These are phyloP conservation scores for Piper betle DNA, from an alignment of 164 flowering plant genomes.

Conservation along the genomic window DNA sequence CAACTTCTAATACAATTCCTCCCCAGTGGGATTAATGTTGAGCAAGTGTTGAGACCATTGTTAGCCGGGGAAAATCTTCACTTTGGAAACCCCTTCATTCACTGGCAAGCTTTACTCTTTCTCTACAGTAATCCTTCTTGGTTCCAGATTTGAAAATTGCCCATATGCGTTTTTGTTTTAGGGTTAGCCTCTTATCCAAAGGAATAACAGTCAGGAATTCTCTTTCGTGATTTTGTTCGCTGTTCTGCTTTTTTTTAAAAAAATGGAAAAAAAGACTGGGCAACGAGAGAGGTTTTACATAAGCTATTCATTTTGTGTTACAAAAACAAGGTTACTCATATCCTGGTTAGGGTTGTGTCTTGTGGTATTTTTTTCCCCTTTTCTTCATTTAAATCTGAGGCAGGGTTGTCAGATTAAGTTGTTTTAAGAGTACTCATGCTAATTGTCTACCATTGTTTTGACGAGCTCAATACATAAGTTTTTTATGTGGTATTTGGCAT, in stretches of 20 bases:
- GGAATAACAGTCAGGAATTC: too few species aligned
- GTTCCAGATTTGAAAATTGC: neutral
- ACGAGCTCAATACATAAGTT: too few species aligned
- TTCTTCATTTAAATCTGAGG: too few species aligned
- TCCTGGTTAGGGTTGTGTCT: too few species aligned
- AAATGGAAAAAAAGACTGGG: neutral
- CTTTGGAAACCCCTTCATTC: slow-evolving; percentile 71
- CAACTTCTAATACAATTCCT: slow-evolving; percentile 50
- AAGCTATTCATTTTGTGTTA: neutral
- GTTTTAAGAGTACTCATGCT: too few species aligned
- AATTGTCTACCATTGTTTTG: too few species aligned
- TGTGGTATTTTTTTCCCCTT: too few species aligned
- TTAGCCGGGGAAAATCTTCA: slow-evolving; percentile 59
- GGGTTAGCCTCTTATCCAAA: too few species aligned
- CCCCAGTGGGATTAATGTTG: slow-evolving; percentile 43
- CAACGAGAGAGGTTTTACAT: neutral
- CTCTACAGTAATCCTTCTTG: neutral
- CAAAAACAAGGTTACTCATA: neutral
- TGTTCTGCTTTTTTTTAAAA: too few species aligned
- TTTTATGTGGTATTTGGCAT: too few species aligned
- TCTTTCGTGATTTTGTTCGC: too few species aligned
- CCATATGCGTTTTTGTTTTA: neutral
- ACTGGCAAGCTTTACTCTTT: slow-evolving; percentile 35
- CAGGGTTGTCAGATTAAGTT: too few species aligned
- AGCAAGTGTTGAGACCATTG: slow-evolving; percentile 40